Evolutionary conservation across 2,329 filamentous ascomycete species (phyloP).

Genomic region (Pseudogymnoascus sp.): DNA sequence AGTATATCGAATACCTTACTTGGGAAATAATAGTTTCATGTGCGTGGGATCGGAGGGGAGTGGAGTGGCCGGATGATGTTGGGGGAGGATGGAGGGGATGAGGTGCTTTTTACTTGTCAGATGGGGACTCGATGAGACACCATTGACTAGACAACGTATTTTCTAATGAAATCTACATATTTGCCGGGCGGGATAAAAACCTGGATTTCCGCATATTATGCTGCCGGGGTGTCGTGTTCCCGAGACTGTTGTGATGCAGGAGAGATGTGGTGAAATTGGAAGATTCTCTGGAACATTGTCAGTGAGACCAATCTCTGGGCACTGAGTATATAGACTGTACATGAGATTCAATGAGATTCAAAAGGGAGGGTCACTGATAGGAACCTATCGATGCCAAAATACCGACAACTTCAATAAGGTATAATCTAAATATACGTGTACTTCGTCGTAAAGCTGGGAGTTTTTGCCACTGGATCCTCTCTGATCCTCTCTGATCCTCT

Average conservation of each 20-base stretch:
- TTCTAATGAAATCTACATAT: constrained; percentile 4
- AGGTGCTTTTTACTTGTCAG: constrained; percentile 9
- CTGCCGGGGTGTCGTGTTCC: not conserved
- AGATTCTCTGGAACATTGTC: not conserved
- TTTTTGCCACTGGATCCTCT: not conserved
- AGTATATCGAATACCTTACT: constrained; percentile 10
- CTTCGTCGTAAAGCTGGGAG: not conserved
- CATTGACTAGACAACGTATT: not conserved
- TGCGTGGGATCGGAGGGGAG: not conserved
- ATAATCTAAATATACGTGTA: not conserved
- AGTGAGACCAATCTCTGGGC: not conserved
- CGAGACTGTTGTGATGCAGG: not conserved
- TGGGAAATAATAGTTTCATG: constrained; percentile 3
- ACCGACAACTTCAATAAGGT: not conserved
- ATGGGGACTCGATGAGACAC: constrained; percentile 14
- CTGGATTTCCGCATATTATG: not conserved
- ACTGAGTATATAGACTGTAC: not conserved
- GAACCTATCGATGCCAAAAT: not conserved
- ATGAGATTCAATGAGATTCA: not conserved
- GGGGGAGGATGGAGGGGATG: not conserved
- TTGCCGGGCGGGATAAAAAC: not conserved
- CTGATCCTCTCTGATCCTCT: not conserved
- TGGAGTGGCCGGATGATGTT: not conserved
- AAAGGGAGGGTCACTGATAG: not conserved
- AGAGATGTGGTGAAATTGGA: not conserved